Percentiles rank a stretch among this genome's conserved stretches.
Conservation (phyloP, 73 alveolate genomes). For the Paramecium tetraurelia region DNA sequence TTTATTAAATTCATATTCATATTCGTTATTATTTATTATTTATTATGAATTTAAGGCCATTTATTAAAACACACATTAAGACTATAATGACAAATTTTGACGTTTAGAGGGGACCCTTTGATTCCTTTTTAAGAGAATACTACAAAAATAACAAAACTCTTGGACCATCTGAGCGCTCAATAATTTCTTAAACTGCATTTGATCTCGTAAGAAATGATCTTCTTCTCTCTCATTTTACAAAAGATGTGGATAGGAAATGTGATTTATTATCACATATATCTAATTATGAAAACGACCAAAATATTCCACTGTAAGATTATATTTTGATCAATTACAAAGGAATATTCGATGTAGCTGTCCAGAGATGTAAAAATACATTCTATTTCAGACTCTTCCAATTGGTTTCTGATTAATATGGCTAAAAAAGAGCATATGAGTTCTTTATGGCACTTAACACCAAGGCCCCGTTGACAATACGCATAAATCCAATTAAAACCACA, state of each 20-base stretch:
- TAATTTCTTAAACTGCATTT: conserved; percentile 34
- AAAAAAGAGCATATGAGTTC: conserved; percentile 69
- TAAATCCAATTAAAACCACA: conserved; percentile 75
- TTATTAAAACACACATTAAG: conserved; percentile 8
- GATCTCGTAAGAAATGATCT: conserved; percentile 52
- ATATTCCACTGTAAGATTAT: conserved; percentile 57
- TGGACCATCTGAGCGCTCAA: conserved; percentile 53
- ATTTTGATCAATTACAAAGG: conserved; percentile 36
- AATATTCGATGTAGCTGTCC: conserved; percentile 77
- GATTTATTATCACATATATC: conserved; percentile 11
- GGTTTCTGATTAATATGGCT: conserved; percentile 74
- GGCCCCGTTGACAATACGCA: conserved; percentile 74
- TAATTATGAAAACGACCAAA: background rate
- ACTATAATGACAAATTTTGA: background rate
- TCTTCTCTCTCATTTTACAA: conserved; percentile 33
- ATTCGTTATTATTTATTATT: background rate
- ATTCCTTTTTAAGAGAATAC: conserved; percentile 43
- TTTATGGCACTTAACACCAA: conserved; percentile 66
- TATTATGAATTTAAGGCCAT: conserved; percentile 36
- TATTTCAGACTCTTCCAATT: conserved; percentile 63
- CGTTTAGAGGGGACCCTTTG: conserved; percentile 45
- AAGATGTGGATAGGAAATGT: conserved; percentile 37
- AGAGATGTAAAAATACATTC: conserved; percentile 60
- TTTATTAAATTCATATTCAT: background rate
- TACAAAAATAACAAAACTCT: conserved; percentile 48